Percentiles rank a stretch among this genome's conserved stretches.
Conservation (phyloP, 805 yeast species). For the Candida berthetii region DNA sequence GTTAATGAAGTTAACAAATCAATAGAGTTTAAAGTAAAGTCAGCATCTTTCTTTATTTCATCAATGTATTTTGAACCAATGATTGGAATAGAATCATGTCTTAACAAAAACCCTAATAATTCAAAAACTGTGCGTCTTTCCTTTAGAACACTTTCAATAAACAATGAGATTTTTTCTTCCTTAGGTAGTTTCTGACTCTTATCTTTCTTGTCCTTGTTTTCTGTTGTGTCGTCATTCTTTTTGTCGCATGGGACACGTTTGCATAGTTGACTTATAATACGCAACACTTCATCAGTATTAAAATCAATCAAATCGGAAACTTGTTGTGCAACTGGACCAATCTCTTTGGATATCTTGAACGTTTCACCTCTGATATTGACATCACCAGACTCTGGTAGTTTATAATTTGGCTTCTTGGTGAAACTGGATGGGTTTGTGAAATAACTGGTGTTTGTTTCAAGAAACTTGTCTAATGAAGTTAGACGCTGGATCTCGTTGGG, state of each 20-base stretch:
- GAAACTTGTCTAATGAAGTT: conserved; percentile 12
- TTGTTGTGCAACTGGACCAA: conserved; percentile 32
- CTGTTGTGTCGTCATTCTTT: conserved; percentile 11
- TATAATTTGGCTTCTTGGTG: neutral
- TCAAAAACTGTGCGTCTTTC: conserved; percentile 48
- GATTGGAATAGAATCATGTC: conserved; percentile 15
- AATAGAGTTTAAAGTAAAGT: conserved; percentile 18
- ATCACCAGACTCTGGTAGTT: conserved; percentile 12
- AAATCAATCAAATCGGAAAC: conserved; percentile 32
- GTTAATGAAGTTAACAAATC: conserved; percentile 4
- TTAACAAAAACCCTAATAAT: conserved; percentile 26
- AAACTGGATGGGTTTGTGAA: conserved; percentile 9
- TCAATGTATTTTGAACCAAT: conserved; percentile 17
- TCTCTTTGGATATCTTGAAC: conserved; percentile 27
- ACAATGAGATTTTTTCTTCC: conserved; percentile 17
- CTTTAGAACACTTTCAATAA: conserved; percentile 33
- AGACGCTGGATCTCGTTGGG: conserved; percentile 11
- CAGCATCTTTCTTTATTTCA: conserved; percentile 14
- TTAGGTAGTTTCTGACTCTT: conserved; percentile 24
- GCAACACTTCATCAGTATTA: conserved; percentile 39
- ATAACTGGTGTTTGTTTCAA: conserved; percentile 3
- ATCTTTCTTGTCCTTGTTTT: conserved; percentile 12
- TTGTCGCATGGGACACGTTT: conserved; percentile 27
- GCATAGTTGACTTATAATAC: conserved; percentile 37
- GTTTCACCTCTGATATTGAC: conserved; percentile 34